phyloP scores from a whole-genome alignment of 306 rosid genomes.

The Mimosa pudica region DNA sequence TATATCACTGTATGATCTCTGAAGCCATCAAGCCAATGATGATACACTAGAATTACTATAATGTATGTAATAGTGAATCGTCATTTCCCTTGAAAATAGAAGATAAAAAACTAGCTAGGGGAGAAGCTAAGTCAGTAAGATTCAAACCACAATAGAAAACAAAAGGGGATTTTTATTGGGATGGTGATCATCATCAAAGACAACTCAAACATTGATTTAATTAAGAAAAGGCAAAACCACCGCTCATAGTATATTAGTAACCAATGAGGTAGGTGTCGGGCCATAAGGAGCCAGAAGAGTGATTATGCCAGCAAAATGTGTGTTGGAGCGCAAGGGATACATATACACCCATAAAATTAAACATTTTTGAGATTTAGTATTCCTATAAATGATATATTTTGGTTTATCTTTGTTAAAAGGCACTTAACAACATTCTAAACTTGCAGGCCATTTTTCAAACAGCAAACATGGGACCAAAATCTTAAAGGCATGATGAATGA shows the following conservation, averaged over 20 bases:
- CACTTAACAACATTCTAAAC: not conserved
- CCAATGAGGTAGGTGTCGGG: slow-evolving; percentile 42
- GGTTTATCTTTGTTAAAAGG: not conserved
- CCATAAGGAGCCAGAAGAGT: slow-evolving; percentile 31
- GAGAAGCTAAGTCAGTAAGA: not conserved
- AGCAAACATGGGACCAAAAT: slow-evolving; percentile 39
- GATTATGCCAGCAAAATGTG: slow-evolving; percentile 29
- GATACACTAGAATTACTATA: not conserved
- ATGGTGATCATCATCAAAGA: slow-evolving; percentile 33
- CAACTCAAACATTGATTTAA: slow-evolving; percentile 43
- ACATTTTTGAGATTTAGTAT: not conserved
- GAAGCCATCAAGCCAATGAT: not conserved
- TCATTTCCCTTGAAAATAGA: not conserved
- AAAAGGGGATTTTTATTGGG: slow-evolving; percentile 30
- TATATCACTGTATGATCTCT: not conserved
- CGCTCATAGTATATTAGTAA: slow-evolving; percentile 15
- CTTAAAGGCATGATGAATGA: not conserved
- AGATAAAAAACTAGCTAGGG: not conserved
- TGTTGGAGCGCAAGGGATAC: slow-evolving; percentile 20
- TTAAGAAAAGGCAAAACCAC: slow-evolving; percentile 39
- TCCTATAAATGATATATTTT: not conserved
- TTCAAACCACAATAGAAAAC: slow-evolving; percentile 8
- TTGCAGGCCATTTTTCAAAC: slow-evolving; percentile 38
- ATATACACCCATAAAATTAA: not conserved
- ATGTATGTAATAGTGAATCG: not conserved